Base-by-base conservation (phyloP, 495 filamentous ascomycete genomes). In the Amniculicola lignicola region DNA sequence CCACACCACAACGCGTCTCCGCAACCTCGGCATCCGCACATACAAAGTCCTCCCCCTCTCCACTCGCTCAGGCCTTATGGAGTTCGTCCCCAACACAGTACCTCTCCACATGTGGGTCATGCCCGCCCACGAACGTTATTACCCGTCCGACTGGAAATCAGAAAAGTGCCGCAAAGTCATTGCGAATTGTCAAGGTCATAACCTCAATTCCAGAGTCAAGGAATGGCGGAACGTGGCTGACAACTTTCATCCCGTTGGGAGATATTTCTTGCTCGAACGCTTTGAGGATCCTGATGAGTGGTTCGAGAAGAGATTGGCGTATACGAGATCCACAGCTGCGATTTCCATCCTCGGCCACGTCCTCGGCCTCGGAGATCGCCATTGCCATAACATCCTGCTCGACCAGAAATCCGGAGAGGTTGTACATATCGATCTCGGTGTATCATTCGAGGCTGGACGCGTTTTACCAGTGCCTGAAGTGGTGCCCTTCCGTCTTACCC, bases 11-110 rank as follows among this genome's bases (percentile, higher is more conserved):
- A 96, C 94, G 5, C 83, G 88, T 9, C 90, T 94, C 62, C 86
- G 93, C 1, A 87, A 92, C 58, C 77, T 99, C 18, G 83, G 83
- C 2, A 90, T 99, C 63, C 75, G 93, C 25, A 96, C 93, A 0
- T 99, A 99, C 77, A 96, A 95, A 67, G 93, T 99, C 15, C 74
- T 97, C 9, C 93, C 93, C 0, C 75, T 99, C 25, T 91, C 86
- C 2, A 75, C 85, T 0, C 81, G 79, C 39, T 84, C 90, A 1
- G 93, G 94, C n/a, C 82, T 96, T 28, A 96, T 99, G 63, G 94
- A 99, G 66, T 99, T 97, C 66, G 93, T 99, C 7, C 81, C 83
- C 1, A 84, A 96, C 69, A 96, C 93, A 2, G 85, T 93, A 45
- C 88, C 94, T 0, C 77, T 99, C 15, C 85, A 92, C 59, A 89